A percentile compares a stretch with the other conserved stretches of the same genome.
These are phyloP conservation scores for Arthromyces matolae DNA, from an alignment of 768 basidiomycete species.

Conservation along the genomic window DNA sequence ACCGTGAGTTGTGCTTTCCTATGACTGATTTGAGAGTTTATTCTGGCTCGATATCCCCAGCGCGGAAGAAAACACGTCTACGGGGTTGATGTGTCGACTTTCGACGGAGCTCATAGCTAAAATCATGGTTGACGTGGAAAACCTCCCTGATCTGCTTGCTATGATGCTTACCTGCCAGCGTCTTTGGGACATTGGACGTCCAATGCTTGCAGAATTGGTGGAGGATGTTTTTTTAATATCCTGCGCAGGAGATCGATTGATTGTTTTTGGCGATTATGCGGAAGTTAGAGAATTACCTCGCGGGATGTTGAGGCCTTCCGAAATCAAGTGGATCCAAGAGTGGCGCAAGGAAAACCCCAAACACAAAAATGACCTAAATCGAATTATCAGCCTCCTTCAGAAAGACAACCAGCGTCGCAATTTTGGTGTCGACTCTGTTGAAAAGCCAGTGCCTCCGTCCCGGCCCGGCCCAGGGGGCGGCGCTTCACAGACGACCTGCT, in stretches of 20 bases:
- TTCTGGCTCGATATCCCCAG: background rate
- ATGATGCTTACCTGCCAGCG: slow-evolving; percentile 3
- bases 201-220: background rate
- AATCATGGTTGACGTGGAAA: background rate
- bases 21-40: background rate
- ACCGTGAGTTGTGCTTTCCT: background rate
- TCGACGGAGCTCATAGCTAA: background rate
- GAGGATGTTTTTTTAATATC: background rate
- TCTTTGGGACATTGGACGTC: slow-evolving; percentile 1
- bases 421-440: too few relatives aligned
- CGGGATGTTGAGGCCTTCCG: background rate
- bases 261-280: slow-evolving; percentile 17
- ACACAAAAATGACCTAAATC: background rate
- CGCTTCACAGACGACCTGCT: too few relatives aligned
- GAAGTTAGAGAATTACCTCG: slow-evolving; percentile 3
- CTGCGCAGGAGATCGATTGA: slow-evolving; percentile 22
- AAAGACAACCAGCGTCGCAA: background rate
- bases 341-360: background rate
- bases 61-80: background rate
- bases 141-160: background rate
- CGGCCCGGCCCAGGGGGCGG: too few relatives aligned
- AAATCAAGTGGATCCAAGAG: background rate
- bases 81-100: background rate
- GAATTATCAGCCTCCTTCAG: background rate
- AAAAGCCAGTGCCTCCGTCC: too few relatives aligned